Evolutionary conservation across 352 stramenopile genomes (phyloP).

Genomic region (Globisporangium sylvaticum): DNA sequence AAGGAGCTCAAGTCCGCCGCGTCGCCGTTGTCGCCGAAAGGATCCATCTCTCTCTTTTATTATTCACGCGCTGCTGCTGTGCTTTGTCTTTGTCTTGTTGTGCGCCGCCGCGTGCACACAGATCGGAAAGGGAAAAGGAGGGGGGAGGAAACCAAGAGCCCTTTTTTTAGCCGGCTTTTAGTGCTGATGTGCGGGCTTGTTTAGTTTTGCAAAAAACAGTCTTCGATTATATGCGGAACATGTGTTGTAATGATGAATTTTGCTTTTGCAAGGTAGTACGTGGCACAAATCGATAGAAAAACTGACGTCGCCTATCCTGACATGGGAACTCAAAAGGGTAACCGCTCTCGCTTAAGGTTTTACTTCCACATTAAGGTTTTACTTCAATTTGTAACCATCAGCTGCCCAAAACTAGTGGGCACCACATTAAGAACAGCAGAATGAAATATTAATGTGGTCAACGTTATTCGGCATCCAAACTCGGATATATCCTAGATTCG

Average conservation of each 20-base stretch:
- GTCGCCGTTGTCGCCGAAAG: conserved; percentile 50
- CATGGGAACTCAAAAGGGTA: not conserved
- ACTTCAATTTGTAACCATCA: not conserved
- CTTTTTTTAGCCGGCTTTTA: not conserved
- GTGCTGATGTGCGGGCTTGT: not conserved
- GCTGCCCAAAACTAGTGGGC: not conserved
- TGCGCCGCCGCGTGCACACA: conserved; percentile 4
- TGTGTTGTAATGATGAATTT: too few species aligned
- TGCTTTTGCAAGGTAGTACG: not conserved
- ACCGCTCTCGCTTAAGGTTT: not conserved
- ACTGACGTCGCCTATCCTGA: not conserved
- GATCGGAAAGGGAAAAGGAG: not conserved
- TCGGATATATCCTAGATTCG: not conserved
- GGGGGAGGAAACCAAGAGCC: not conserved
- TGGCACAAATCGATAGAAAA: not conserved
- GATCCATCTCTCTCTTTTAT: conserved; percentile 39
- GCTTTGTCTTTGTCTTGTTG: conserved; percentile 20
- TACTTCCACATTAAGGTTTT: not conserved
- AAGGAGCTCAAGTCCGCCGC: conserved; percentile 52
- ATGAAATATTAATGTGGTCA: not conserved
- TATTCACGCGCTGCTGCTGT: conserved; percentile 18
- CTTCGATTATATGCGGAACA: too few species aligned
- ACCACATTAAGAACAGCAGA: not conserved
- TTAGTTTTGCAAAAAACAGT: too few species aligned
- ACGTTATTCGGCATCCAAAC: not conserved